Conservation (phyloP, 495 filamentous ascomycete species). For the Penicillium cosmopolitanum region DNA sequence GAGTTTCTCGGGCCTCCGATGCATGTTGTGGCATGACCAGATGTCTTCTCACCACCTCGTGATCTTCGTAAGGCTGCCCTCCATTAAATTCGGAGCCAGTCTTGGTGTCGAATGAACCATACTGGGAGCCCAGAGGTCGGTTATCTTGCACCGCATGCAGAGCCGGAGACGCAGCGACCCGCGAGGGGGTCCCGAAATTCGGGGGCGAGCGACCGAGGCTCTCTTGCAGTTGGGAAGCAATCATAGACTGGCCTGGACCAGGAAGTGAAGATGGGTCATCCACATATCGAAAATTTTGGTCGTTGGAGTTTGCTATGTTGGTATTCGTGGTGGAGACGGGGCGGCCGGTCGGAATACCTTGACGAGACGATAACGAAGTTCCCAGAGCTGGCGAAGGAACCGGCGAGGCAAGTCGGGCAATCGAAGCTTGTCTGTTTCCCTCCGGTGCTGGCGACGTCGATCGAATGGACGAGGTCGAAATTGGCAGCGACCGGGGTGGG, state of each 20-base stretch:
- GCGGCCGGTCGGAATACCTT: slow-evolving; percentile 38
- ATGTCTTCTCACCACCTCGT: slow-evolving; percentile 80
- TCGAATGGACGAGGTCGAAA: slow-evolving; percentile 39
- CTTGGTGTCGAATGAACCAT: slow-evolving; percentile 78
- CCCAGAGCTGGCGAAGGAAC: slow-evolving; percentile 54
- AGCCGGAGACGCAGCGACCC: slow-evolving; percentile 59
- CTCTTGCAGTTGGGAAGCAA: slow-evolving; percentile 73
- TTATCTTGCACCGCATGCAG: slow-evolving; percentile 49
- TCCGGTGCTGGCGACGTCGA: slow-evolving; percentile 48
- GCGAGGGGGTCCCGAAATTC: slow-evolving; percentile 54
- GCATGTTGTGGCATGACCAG: slow-evolving; percentile 68
- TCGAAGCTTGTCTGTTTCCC: slow-evolving; percentile 65
- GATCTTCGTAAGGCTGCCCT: slow-evolving; percentile 68
- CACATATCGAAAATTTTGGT: slow-evolving; percentile 41
- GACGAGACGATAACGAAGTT: slow-evolving; percentile 49
- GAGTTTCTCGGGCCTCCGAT: slow-evolving; percentile 41
- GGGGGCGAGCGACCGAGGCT: slow-evolving; percentile 58
- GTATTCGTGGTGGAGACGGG: slow-evolving; percentile 27
- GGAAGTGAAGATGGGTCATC: slow-evolving; percentile 49
- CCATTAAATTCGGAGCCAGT: slow-evolving; percentile 40
- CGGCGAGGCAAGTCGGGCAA: slow-evolving; percentile 73
- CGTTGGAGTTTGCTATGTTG: slow-evolving; percentile 20
- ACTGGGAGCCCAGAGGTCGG: slow-evolving; percentile 61
- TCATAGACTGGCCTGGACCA: slow-evolving; percentile 75
- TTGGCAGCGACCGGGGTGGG: slow-evolving; percentile 39